Evolutionary conservation across 805 yeast species (phyloP), one percentile per base, ranked within the genome.

Genomic region (Metschnikowia reukaufii): DNA sequence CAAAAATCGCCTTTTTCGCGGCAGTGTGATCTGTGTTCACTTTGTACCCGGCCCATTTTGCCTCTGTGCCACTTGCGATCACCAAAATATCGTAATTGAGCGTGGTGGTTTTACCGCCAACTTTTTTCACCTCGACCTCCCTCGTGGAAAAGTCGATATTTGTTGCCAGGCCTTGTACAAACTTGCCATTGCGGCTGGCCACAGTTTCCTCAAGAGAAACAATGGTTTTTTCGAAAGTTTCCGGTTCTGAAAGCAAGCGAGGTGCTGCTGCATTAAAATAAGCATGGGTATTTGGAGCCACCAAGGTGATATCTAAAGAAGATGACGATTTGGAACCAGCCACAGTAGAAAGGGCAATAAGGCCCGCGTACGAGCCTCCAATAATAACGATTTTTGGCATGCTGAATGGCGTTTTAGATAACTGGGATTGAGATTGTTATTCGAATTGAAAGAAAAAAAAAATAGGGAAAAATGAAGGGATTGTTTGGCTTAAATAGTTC

Each of bases 311-410:
- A 12, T 42, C 39, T 6, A 48, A 29, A 7, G 25, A 9, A 17
- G 25, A 37, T 6, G 51, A 21, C 4, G 37, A 6, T 7, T 35
- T 36, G 29, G 19, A 6, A 4, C 33, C 40, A 20, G 57, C 51
- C 16, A 62, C 43, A 8, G 58, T 39, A 8, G 60, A 56, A 17
- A 63, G 63, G 7, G 70, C 73, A 4, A 20, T 39, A n/a, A 59
- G 49, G 7, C 62, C 74, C 2, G 69, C 72, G 44, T 50, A 68
- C 4, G 72, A 65, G 6, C 66, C 72, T 13, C 76, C 76, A 25
- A 71, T 58, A 15, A 72, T 63, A 4, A 65, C 65, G 15, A 66
- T 47, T 27, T 54, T 48, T 7, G 55, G 42, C 55, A 49, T 51
- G 29, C 29, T 25, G 29, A 9, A n/a, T n/a, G n/a, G n/a, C n/a